Evolutionary conservation across 169 alveolate species (phyloP).

Genomic region (Eimeria brunetti): DNA sequence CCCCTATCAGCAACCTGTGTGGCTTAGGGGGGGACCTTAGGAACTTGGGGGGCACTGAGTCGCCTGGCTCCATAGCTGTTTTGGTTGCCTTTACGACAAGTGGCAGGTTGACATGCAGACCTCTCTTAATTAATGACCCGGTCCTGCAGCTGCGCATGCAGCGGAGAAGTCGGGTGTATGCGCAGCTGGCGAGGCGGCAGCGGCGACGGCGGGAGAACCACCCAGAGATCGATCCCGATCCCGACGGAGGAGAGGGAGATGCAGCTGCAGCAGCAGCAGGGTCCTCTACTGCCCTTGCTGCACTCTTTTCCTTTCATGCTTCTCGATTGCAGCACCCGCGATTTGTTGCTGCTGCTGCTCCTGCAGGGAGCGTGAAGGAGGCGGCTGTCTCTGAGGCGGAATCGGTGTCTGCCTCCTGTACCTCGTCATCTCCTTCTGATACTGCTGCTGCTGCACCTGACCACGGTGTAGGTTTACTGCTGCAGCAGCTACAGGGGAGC

Average conservation of each 20-base stretch:
- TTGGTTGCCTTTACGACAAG: not conserved
- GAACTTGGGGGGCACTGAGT: too few relatives aligned
- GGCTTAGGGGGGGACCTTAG: too few relatives aligned
- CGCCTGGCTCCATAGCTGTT: not conserved
- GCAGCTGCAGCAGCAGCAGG: not conserved
- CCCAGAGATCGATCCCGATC: too few relatives aligned
- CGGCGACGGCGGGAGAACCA: not conserved
- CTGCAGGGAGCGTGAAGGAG: too few relatives aligned
- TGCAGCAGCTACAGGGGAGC: not conserved
- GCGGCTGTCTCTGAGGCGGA: too few relatives aligned
- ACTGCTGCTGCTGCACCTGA: too few relatives aligned
- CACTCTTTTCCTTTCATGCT: slow-evolving; percentile 16
- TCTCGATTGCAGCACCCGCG: too few relatives aligned
- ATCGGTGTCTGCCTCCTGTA: too few relatives aligned
- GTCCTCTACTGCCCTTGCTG: not conserved
- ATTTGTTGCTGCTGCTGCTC: not conserved
- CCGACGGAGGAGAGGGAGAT: not conserved
- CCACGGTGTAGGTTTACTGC: not conserved
- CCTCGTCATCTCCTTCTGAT: too few relatives aligned
- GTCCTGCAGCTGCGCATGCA: not conserved
- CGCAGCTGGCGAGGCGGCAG: slow-evolving; percentile 12
- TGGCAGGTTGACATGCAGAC: slow-evolving; percentile 33
- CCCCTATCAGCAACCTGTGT: not conserved
- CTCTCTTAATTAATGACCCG: slow-evolving; percentile 11
- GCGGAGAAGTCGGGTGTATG: not conserved